Conservation (phyloP, 1,284 basidiomycete species). For the Prillingera fragicola region DNA sequence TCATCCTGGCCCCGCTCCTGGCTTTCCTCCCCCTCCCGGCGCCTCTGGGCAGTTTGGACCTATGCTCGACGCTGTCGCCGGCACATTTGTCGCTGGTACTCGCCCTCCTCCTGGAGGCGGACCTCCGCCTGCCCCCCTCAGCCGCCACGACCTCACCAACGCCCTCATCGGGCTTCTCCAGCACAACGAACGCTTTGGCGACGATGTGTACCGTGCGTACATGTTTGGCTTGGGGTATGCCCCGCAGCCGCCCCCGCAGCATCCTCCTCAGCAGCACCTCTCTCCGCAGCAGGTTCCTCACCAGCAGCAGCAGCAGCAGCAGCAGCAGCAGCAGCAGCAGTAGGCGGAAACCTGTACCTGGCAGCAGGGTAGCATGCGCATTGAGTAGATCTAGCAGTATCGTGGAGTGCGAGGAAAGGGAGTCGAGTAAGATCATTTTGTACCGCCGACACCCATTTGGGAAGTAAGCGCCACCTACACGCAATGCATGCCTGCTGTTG, state of each 20-base stretch:
- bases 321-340: conserved; percentile 3
- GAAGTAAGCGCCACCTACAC: too few relatives aligned
- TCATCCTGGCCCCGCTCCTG: neutral
- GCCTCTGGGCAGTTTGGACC: too few relatives aligned
- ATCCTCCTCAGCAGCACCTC: neutral
- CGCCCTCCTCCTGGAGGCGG: too few relatives aligned
- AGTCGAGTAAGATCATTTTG: too few relatives aligned
- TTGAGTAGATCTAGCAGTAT: too few relatives aligned
- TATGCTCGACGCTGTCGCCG: neutral
- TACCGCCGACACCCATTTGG: too few relatives aligned
- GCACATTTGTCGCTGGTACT: neutral
- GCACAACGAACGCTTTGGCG: neutral
- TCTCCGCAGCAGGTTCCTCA: neutral
- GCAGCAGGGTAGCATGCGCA: too few relatives aligned
- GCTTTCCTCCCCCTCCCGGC: too few relatives aligned
- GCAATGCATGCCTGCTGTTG: too few relatives aligned
- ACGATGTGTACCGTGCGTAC: neutral
- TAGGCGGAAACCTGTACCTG: too few relatives aligned
- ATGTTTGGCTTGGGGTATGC: neutral
- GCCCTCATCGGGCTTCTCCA: neutral
- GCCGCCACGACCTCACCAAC: neutral
- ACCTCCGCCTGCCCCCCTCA: neutral
- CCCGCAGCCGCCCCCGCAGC: neutral
- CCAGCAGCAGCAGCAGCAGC: conserved; percentile 2
- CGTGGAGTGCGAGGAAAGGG: too few relatives aligned